Evolutionary conservation across 2,329 filamentous ascomycete species (phyloP), one percentile per base, ranked within the genome.

Genomic region (Cryphonectria carpinicola): DNA sequence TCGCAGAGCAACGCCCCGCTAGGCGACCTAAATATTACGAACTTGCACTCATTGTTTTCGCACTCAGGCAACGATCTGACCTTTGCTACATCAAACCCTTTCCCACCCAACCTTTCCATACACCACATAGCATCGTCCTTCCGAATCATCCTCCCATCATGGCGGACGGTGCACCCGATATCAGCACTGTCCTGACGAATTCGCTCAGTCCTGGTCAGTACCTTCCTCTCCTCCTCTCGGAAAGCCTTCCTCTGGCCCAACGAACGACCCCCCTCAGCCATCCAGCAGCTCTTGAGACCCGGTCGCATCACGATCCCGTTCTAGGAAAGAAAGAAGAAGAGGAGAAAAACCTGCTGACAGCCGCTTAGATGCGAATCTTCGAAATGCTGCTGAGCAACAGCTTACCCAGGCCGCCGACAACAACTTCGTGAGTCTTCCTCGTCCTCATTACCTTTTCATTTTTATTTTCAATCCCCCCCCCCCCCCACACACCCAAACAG

Each of bases 111-210:
- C 74, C 78, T 75, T 75, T 74, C 76, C 76, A 74, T 74, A 71
- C 62, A 63, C 28, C 37, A 66, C 41, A 66, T 62, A 68, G 56
- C 54, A 67, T 65, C 68, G 63, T 63, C 66, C 66, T 43, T 62
- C 65, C 49, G 46, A 65, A 65, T 19, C 66, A 52, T 37, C 32
- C 58, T 65, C 60, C 80, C 81, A 86, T 80, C 82, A 94, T 89
- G 87, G 88, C 87, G 83, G 88, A 86, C 86, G 95, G 78, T 79
- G 78, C 81, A 70, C 85, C 97, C 92, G 94, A 98, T 86, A 97
- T 98, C 87, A 97, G 95, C 87, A 92, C 94, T 86, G 95, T 99
- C 86, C 92, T 99, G 87, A 90, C 94, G 84, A 95, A 95, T 87
- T 98, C 96, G 83, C 90, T 98, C 85, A 97, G 95, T 80, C 88